Base-by-base conservation (phyloP, 352 stramenopile genomes). In the Phytophthora pisi region DNA sequence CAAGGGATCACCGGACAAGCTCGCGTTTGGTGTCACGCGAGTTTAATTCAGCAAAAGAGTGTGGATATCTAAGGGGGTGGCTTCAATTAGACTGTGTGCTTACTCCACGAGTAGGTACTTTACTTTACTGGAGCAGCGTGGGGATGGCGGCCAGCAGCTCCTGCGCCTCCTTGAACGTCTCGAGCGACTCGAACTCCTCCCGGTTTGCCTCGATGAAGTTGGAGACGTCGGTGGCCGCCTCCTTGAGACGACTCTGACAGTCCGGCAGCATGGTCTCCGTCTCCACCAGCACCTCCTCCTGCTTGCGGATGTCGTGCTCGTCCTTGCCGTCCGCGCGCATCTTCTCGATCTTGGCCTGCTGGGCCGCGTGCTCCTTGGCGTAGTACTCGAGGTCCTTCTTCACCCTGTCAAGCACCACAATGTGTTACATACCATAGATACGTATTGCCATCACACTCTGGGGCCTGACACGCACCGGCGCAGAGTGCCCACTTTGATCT, bases 381-480 rank as follows among this genome's bases (percentile, higher is more conserved):
- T 94, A 94, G 62, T 90, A 94, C 68, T 88, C 84, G 16, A 94
- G 68, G 57, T 94, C 86, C 62, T 94, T 94, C 74, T 92, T 94
- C 57, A 93, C 70, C 38, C 85, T 53, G 47, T 53, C 20, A 50
- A 20, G 20, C 13, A 13, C 9, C 16, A 28, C 3, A 3, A 45
- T 45, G 20, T 11, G 38, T 57, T 38, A 38, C 31, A 38, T 11
- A 38, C 31, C 3, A 38, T 13, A 30, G 26, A 30, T 30, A 42
- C 9, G 13, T n/a, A 52, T 28, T 28, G 57, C 13, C 51, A 18
- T 18, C 20, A 6, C 4, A 18, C 11, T 30, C 26, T 26, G 9
- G 1, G 13, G 38, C 11, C 16, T 42, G 1, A n/a, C 8, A 67
- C 71, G 49, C 47, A 90, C 81, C 86, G 73, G 36, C 84, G 83